Base-by-base conservation (phyloP, 495 filamentous ascomycete species). In the Oidiodendron maius region DNA sequence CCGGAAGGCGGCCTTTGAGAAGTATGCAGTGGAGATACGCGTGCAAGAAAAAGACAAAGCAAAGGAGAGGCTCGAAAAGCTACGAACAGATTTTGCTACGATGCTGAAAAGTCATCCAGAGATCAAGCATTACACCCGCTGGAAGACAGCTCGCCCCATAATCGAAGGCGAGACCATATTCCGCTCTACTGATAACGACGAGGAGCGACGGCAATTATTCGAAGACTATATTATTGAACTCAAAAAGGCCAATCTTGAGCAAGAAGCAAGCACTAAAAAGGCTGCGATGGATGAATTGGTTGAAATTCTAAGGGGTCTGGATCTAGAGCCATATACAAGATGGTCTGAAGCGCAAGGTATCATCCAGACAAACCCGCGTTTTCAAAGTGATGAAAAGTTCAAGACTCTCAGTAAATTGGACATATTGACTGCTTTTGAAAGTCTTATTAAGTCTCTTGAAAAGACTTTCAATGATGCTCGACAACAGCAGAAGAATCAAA, bases 21-120 rank as follows among this genome's bases (percentile, higher is more conserved):
- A 96, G 72, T 97, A 91, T 70, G 87, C 85, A 61, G 74, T 86
- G 56, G 89, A 97, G 66, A 81, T 95, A 66, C 81, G 91, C 56
- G 74, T 86, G 57, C 87, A 96, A 66, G 93, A 97, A 70, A 94
- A 93, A 70, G 90, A 94, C 57, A 86, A 86, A 60, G 90, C 89
- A 61, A 93, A 93, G 67, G 93, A 96, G 70, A 84, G 93, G 70
- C 80, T 94, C 61, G 80, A 89, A 58, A 97, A 96, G 68, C 77
- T 97, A 56, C 87, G 89, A 53, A 75, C 86, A 64, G 91, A 97
- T 71, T 99, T 97, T 70, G 84, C 81, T 58, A 91, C 83, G 45
- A 99, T 99, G 93, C 74, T 97, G 56, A 88, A 84, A 64, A 91
- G 89, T 52, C 94, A 97, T 65, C 89, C 91, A 58, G 93, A 97